Evolutionary conservation across 495 filamentous ascomycete species (phyloP), one percentile per base, ranked within the genome.

Genomic region (Diplogelasinospora grovesii): DNA sequence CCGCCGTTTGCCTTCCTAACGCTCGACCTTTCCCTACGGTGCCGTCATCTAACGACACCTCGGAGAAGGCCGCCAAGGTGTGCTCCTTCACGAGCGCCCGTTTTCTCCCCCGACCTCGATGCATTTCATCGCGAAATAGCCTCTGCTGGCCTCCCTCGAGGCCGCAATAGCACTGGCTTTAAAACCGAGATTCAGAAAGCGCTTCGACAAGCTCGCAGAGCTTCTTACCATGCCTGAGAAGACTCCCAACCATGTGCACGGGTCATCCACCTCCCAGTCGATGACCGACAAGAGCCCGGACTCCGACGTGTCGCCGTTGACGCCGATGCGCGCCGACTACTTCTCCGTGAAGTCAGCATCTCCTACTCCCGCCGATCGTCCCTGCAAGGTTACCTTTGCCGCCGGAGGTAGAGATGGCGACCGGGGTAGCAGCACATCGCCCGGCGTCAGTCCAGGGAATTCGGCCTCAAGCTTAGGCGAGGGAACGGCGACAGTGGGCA

Each of bases 71-170:
- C n/a, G n/a, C n/a, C n/a, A n/a, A n/a, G n/a, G n/a, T n/a, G n/a
- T n/a, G 36, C 36, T 26, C 38, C 10, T 29, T 22, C n/a, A 10
- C 8, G 28, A 32, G 39, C 28, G 27, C 28, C n/a, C 37, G 22
- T 11, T 11, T 6, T 16, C 27, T 3, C 30, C 10, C 11, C 18
- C 44, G n/a, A 46, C 18, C 54, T 60, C 64, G 54, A 69, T 69
- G 67, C 67, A 41, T 50, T 52, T 51, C 52, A 26, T 50, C 56
- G 51, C 55, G 44, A 57, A 48, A 52, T 53, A 63, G 58, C 64
- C 60, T 61, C 60, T 67, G 63, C 65, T 60, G 67, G 61, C 63
- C 66, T 66, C 63, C 38, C 39, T 48, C 45, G 66, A 69, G 66
- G 64, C 55, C 62, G 57, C 51, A 50, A 50, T 52, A 60, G 61